Conservation (phyloP, 2,329 filamentous ascomycete genomes). For the Epichloe amarillans region DNA sequence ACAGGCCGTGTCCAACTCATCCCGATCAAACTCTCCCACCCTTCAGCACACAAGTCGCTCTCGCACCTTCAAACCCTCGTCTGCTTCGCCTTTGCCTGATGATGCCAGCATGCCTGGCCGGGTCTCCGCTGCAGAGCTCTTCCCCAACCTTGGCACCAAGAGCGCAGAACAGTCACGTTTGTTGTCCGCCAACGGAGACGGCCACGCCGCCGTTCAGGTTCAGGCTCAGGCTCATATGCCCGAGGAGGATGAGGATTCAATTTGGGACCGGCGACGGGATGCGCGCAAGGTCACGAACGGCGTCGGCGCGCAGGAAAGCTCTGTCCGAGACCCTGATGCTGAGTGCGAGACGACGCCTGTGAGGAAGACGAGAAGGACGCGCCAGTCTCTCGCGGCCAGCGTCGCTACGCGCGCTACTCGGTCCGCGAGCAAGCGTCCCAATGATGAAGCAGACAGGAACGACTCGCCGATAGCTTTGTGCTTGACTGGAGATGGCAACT, state of each 20-base stretch:
- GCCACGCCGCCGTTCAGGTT: slow-evolving; percentile 11
- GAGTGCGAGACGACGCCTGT: slow-evolving; percentile 19
- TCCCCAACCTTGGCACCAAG: slow-evolving; percentile 19
- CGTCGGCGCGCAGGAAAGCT: slow-evolving; percentile 23
- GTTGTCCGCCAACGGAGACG: slow-evolving; percentile 4
- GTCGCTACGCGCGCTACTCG: slow-evolving; percentile 31
- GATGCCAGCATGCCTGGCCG: slow-evolving; percentile 28
- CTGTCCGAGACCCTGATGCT: slow-evolving; percentile 19
- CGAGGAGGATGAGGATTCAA: slow-evolving; percentile 17
- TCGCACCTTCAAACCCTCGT: slow-evolving; percentile 12
- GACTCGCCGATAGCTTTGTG: slow-evolving; percentile 39
- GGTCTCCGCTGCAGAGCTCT: slow-evolving; percentile 19
- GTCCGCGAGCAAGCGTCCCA: slow-evolving; percentile 37
- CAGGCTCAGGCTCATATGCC: slow-evolving; percentile 15
- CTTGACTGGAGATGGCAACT: slow-evolving; percentile 33
- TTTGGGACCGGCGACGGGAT: slow-evolving; percentile 23
- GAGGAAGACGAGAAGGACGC: slow-evolving; percentile 21
- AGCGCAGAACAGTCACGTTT: slow-evolving; percentile 1
- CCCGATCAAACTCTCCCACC: slow-evolving; percentile 23
- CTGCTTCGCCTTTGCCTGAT: slow-evolving; percentile 9
- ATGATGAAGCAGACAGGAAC: slow-evolving; percentile 40
- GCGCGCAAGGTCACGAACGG: slow-evolving; percentile 27
- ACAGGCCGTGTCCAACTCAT: slow-evolving; percentile 23
- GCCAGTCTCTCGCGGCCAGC: slow-evolving; percentile 20
- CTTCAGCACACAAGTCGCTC: slow-evolving; percentile 10